Conservation (phyloP, 2,329 filamentous ascomycete species). For the Colletotrichum viniferum region DNA sequence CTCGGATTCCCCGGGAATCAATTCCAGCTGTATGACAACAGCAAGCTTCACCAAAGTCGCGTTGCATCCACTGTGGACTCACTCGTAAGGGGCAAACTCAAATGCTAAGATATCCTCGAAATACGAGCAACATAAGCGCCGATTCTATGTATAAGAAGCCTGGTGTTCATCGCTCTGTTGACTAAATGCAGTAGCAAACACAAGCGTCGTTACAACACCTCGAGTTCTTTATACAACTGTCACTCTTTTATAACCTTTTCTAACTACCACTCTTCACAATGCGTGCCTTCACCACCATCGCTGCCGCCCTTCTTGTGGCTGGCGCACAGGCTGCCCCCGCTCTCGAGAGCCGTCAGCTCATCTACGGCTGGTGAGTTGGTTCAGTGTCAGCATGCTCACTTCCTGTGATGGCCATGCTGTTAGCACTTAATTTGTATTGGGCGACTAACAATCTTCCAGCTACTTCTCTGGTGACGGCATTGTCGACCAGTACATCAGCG, state of each 20-base stretch:
- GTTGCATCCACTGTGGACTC: neutral
- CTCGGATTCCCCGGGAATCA: neutral
- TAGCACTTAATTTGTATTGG: neutral
- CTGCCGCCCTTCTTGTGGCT: neutral
- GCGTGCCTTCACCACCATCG: neutral
- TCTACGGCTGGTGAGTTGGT: slow-evolving; percentile 2
- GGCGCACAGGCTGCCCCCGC: slow-evolving; percentile 1
- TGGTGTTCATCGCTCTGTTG: too few relatives aligned
- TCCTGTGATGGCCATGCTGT: neutral
- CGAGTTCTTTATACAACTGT: neutral
- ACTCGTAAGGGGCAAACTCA: neutral
- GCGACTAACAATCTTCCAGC: neutral
- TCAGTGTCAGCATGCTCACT: neutral
- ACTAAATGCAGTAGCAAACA: neutral
- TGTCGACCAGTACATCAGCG: neutral
- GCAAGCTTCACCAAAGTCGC: neutral
- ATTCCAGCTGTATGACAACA: neutral
- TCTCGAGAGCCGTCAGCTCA: neutral
- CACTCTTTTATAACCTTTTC: neutral
- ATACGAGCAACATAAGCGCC: neutral
- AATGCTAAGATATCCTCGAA: neutral
- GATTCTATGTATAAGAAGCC: neutral
- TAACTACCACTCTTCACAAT: neutral
- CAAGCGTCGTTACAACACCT: neutral
- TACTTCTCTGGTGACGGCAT: slow-evolving; percentile 4